Evolutionary conservation across 2,329 filamentous ascomycete genomes (phyloP).

Genomic region (Esteya vermicola): DNA sequence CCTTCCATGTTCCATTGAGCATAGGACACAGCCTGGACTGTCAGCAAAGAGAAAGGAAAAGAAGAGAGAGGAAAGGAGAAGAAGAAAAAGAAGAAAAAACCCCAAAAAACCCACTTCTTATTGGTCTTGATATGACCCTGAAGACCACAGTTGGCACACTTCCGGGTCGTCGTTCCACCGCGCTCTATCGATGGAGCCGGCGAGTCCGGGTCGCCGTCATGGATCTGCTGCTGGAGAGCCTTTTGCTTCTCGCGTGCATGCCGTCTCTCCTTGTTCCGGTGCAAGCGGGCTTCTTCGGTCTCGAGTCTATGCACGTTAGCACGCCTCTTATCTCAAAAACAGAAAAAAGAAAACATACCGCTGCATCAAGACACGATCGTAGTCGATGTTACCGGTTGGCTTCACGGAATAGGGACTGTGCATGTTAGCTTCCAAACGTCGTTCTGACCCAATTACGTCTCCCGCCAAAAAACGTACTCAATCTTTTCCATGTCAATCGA

Average conservation of each 20-base stretch:
- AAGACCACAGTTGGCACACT: conserved; percentile 95
- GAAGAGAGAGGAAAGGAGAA: conserved; percentile 25
- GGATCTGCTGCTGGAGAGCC: conserved; percentile 36
- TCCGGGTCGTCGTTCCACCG: conserved; percentile 62
- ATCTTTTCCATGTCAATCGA: conserved; percentile 53
- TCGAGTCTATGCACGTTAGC: conserved; percentile 7
- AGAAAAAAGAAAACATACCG: too few species aligned
- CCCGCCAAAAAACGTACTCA: conserved; percentile 50
- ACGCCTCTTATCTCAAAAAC: too few species aligned
- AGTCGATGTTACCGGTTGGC: conserved; percentile 52
- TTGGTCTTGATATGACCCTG: conserved; percentile 98
- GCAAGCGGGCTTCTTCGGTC: conserved; percentile 66
- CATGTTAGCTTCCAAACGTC: not conserved
- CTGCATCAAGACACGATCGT: conserved; percentile 46
- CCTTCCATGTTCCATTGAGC: conserved; percentile 69
- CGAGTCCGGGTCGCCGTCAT: conserved; percentile 31
- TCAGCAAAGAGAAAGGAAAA: conserved; percentile 28
- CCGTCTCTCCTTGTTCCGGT: conserved; percentile 82
- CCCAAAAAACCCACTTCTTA: conserved; percentile 54
- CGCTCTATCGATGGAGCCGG: conserved; percentile 37
- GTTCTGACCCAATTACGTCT: too few species aligned
- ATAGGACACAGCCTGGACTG: conserved; percentile 51
- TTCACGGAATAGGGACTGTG: conserved; percentile 43
- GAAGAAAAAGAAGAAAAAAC: conserved; percentile 20
- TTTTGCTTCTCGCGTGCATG: conserved; percentile 87